These are phyloP conservation scores for Sphagnum contortum DNA, from an alignment of 225 moss, liverwort and hornwort species.

Conservation along the genomic window DNA sequence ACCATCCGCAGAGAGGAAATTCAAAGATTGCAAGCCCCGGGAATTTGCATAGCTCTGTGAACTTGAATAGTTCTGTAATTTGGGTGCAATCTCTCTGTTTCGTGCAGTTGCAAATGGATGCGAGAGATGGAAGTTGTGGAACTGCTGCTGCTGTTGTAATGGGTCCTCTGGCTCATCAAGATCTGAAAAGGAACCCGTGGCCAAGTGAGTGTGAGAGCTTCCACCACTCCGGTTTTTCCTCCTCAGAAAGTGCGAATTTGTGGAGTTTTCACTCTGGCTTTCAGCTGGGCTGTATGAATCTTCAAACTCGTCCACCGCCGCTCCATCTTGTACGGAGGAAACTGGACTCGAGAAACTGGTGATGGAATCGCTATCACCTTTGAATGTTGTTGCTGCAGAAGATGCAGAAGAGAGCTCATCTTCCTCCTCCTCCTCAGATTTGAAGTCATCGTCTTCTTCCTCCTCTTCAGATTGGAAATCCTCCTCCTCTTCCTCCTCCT, in stretches of 20 bases:
- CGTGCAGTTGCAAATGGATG: conserved; percentile 22
- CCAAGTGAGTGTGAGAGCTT: conserved; percentile 4
- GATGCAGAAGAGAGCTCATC: not conserved
- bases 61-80: conserved; percentile 31
- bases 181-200: conserved; percentile 2
- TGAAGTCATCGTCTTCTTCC: not conserved
- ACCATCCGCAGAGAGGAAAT: no score
- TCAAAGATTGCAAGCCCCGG: no score
- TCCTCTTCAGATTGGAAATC: not conserved
- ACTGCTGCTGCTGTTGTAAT: conserved; percentile 17
- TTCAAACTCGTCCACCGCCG: conserved; percentile 14
- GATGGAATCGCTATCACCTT: not conserved
- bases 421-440: conserved; percentile 16
- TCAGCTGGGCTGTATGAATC: conserved; percentile 14
- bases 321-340: conserved; percentile 29
- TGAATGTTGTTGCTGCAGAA: conserved; percentile 7
- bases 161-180: conserved; percentile 31
- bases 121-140: conserved; percentile 27
- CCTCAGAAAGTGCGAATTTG: conserved; percentile 1
- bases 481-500: conserved; percentile 10
- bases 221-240: conserved; percentile 3
- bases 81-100: conserved; percentile 5
- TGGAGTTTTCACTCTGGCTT: conserved; percentile 13
- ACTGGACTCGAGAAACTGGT: conserved; percentile 4
- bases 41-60: not conserved